phyloP scores from a whole-genome alignment of 352 stramenopile species.

The Pythium dissotocum region DNA sequence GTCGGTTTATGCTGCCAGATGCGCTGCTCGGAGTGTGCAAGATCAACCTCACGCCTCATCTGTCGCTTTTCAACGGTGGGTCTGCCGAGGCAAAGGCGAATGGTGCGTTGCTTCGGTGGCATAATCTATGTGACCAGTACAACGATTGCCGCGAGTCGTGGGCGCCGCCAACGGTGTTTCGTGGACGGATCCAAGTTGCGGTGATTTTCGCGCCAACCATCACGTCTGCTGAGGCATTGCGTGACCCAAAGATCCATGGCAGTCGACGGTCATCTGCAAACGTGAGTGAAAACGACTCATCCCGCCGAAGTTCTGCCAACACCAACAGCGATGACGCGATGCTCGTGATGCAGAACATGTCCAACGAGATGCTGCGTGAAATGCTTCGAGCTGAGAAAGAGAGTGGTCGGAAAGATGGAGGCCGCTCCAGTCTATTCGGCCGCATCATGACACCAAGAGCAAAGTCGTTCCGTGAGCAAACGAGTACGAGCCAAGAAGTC shows the following conservation, averaged over 20 bases:
- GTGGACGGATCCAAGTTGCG: constrained; percentile 70
- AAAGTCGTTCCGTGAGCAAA: constrained; percentile 4
- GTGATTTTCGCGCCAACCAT: constrained; percentile 81
- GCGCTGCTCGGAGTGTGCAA: constrained; percentile 81
- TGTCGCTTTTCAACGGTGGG: constrained; percentile 66
- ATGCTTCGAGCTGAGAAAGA: constrained; percentile 50
- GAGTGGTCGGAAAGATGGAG: constrained; percentile 18
- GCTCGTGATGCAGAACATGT: constrained; percentile 46
- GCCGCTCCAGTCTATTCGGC: constrained; percentile 9
- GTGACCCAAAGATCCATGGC: constrained; percentile 47
- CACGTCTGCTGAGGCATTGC: constrained; percentile 45
- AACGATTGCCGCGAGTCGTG: constrained; percentile 86
- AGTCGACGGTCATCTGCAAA: constrained; percentile 13
- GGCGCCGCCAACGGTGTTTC: constrained; percentile 81
- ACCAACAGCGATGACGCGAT: constrained; percentile 44
- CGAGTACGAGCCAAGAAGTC: background rate
- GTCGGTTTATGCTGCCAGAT: constrained; percentile 80
- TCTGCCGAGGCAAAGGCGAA: constrained; percentile 84
- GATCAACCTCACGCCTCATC: constrained; percentile 85
- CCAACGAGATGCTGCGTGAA: constrained; percentile 59
- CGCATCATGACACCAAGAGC: constrained; percentile 19
- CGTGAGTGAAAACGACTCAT: constrained; percentile 20
- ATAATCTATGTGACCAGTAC: constrained; percentile 88
- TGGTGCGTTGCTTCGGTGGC: constrained; percentile 73
- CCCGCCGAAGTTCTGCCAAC: constrained; percentile 1